phyloP scores from a whole-genome alignment of 2,329 filamentous ascomycete species.

The Aspergillus tanneri region DNA sequence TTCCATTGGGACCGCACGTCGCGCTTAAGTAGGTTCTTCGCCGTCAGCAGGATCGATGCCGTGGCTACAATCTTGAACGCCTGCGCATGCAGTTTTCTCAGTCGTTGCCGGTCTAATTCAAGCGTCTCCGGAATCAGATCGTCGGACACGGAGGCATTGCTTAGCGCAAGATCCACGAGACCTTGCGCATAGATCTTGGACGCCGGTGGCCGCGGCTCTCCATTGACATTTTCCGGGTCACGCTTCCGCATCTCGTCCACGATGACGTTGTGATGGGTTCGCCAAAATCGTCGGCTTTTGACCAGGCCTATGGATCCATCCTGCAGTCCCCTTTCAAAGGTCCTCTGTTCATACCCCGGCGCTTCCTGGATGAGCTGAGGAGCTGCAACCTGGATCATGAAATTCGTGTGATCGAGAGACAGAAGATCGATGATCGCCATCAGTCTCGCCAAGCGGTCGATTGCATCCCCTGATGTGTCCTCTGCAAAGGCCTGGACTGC shows the following conservation, averaged over 20 bases:
- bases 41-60: conserved; percentile 62
- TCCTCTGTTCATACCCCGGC: conserved; percentile 60
- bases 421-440: conserved; percentile 63
- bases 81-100: conserved; percentile 54
- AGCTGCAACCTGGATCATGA: conserved; percentile 61
- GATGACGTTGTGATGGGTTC: conserved; percentile 37
- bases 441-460: conserved; percentile 63
- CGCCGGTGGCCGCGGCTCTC: conserved; percentile 34
- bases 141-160: conserved; percentile 52
- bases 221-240: conserved; percentile 39
- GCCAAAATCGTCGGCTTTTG: conserved; percentile 57
- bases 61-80: conserved; percentile 60
- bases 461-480: conserved; percentile 55
- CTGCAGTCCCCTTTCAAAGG: conserved; percentile 57
- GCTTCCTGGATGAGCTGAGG: conserved; percentile 62
- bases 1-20: conserved; percentile 66
- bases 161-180: conserved; percentile 58
- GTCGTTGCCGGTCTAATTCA: conserved; percentile 54
- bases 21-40: conserved; percentile 65
- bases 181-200: conserved; percentile 58
- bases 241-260: conserved; percentile 54
- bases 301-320: conserved; percentile 53
- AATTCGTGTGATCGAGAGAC: conserved; percentile 65
- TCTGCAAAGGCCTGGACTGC: conserved; percentile 57
- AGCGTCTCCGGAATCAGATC: conserved; percentile 61